Evolutionary conservation across 1,284 basidiomycete genomes (phyloP).

Genomic region (Ustilago shanxiensis): DNA sequence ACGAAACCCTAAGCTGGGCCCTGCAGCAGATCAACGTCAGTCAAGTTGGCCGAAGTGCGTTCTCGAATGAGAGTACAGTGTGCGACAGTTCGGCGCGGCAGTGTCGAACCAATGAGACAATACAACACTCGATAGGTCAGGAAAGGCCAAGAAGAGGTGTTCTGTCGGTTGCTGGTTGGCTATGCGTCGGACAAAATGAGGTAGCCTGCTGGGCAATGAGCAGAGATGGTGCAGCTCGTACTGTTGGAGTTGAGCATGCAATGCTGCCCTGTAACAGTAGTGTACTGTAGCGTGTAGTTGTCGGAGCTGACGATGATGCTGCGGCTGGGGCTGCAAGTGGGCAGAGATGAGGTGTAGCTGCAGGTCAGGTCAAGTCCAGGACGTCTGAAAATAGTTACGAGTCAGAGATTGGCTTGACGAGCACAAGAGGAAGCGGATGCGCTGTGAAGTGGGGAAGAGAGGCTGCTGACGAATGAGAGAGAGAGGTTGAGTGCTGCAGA

Average conservation of each 20-base stretch:
- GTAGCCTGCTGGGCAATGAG: not conserved
- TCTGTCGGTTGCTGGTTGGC: not conserved
- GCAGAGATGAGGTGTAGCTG: slow-evolving; percentile 25
- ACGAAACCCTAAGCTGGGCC: slow-evolving; percentile 18
- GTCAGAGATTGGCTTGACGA: not conserved
- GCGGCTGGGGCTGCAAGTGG: slow-evolving; percentile 1
- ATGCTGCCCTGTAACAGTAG: not conserved
- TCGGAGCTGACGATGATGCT: no score
- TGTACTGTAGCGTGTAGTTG: not conserved
- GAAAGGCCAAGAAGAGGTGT: no score
- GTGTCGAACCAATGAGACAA: not conserved
- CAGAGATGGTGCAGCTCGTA: not conserved
- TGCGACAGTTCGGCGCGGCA: not conserved
- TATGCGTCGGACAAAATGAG: not conserved
- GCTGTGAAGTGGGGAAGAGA: not conserved
- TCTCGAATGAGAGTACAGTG: not conserved
- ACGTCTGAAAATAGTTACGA: slow-evolving; percentile 10
- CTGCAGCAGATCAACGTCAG: slow-evolving; percentile 31
- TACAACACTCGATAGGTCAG: no score
- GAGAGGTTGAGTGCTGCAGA: not conserved
- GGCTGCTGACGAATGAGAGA: slow-evolving; percentile 9
- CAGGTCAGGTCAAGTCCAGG: slow-evolving; percentile 10
- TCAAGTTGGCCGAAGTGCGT: slow-evolving; percentile 1
- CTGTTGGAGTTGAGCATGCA: not conserved
- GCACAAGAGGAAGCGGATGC: not conserved